These are phyloP conservation scores for Exophiala sp. DNA, from an alignment of 2,329 filamentous ascomycete species.

Conservation along the genomic window DNA sequence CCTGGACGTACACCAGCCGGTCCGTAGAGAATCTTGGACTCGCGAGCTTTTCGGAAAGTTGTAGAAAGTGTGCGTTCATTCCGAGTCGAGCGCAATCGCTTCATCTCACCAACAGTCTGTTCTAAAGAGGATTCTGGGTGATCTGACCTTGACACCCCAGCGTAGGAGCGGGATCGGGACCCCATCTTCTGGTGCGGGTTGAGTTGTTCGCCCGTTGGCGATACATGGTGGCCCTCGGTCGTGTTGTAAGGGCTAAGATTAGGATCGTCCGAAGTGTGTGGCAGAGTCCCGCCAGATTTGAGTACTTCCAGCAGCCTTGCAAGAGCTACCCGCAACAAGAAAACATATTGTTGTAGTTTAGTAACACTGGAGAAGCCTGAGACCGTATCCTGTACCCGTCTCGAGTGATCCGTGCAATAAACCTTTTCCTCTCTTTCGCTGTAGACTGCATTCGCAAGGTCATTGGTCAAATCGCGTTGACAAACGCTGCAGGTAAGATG, in stretches of 20 bases:
- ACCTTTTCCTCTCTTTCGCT: slow-evolving; percentile 65
- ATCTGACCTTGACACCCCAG: slow-evolving; percentile 51
- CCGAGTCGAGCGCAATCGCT: slow-evolving; percentile 83
- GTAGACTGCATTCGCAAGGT: slow-evolving; percentile 67
- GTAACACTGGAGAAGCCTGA: slow-evolving; percentile 71
- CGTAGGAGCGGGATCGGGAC: slow-evolving; percentile 70
- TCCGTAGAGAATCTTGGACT: slow-evolving; percentile 88
- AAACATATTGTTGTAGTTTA: slow-evolving; percentile 90
- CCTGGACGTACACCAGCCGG: slow-evolving; percentile 71
- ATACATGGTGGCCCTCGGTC: slow-evolving; percentile 59
- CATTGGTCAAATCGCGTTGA: slow-evolving; percentile 66
- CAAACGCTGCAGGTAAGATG: slow-evolving; percentile 73
- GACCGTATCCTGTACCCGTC: slow-evolving; percentile 53
- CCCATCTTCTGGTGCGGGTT: slow-evolving; percentile 60
- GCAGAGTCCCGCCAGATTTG: slow-evolving; percentile 74
- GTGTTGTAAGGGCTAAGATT: slow-evolving; percentile 65
- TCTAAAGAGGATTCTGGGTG: slow-evolving; percentile 78
- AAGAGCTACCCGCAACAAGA: slow-evolving; percentile 84
- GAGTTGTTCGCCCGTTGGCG: slow-evolving; percentile 47
- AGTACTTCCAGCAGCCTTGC: slow-evolving; percentile 85
- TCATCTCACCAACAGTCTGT: slow-evolving; percentile 93
- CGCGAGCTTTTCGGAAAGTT: slow-evolving; percentile 83
- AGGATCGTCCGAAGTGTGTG: slow-evolving; percentile 71
- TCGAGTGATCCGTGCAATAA: slow-evolving; percentile 59
- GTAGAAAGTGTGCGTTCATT: slow-evolving; percentile 93